Evolutionary conservation across 2,329 filamentous ascomycete genomes (phyloP).

Genomic region (Curvularia sp.): DNA sequence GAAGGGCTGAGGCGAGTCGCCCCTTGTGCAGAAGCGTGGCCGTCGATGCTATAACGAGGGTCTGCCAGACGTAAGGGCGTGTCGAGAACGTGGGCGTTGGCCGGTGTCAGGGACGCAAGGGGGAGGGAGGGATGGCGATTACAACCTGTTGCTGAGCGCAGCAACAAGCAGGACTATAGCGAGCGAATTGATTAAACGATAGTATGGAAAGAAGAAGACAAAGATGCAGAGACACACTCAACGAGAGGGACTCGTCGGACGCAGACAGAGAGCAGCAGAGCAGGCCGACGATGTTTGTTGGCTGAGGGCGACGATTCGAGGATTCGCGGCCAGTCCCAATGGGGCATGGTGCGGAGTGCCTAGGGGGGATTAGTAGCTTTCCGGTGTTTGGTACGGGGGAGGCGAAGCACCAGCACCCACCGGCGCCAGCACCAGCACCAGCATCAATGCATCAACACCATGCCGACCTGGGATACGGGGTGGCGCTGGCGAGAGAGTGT

Average conservation of each 20-base stretch:
- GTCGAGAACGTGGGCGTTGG: conserved; percentile 21
- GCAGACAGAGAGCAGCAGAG: conserved; percentile 24
- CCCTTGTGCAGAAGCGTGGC: conserved; percentile 23
- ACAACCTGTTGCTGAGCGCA: conserved; percentile 1
- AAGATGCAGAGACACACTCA: conserved; percentile 13
- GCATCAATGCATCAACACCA: conserved; percentile 20
- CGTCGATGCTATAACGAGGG: conserved; percentile 18
- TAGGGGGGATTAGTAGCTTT: conserved; percentile 23
- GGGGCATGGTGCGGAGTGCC: conserved; percentile 21
- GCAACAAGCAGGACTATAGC: conserved; percentile 24
- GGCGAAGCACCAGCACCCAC: background rate
- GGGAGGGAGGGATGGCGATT: conserved; percentile 1
- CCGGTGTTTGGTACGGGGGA: conserved; percentile 4
- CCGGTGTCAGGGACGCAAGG: conserved; percentile 2
- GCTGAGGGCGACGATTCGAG: conserved; percentile 33
- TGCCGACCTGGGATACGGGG: conserved; percentile 26
- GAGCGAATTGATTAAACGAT: conserved; percentile 36
- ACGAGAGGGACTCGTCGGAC: conserved; percentile 20
- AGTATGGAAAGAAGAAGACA: conserved; percentile 34
- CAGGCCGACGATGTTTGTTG: conserved; percentile 23
- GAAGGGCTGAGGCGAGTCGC: conserved; percentile 37
- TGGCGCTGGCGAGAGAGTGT: conserved; percentile 21
- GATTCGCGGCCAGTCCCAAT: conserved; percentile 30
- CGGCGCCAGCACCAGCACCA: background rate
- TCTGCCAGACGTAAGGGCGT: conserved; percentile 25